Percentiles rank a stretch among this genome's conserved stretches.
phyloP scores from a whole-genome alignment of 75 land plant genomes.

The Adiantum capillusveneris region DNA sequence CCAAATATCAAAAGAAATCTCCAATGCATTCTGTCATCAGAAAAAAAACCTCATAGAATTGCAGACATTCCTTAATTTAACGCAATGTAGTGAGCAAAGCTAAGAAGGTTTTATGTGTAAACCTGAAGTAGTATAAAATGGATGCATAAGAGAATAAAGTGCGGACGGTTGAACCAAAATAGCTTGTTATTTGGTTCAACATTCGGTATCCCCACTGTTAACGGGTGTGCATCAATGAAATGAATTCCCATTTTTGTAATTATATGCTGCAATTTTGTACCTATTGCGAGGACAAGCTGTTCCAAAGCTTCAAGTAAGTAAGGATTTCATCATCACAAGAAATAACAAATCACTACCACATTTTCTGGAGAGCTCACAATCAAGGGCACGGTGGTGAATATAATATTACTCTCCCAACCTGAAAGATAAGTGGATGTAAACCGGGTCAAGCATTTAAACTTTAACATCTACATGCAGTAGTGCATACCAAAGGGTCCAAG shows the following conservation, averaged over 20 bases:
- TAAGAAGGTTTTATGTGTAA: neutral
- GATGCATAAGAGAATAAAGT: constrained; percentile 35
- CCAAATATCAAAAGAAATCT: neutral
- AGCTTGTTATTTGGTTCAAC: constrained; percentile 45
- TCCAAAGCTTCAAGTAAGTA: no score
- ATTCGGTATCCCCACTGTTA: constrained; percentile 25
- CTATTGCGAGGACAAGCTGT: constrained; percentile 44
- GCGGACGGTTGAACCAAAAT: constrained; percentile 51
- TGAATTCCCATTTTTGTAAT: constrained; percentile 47
- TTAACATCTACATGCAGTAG: no score
- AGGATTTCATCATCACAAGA: no score
- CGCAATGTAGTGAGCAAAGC: neutral
- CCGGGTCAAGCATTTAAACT: no score
- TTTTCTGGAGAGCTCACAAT: constrained; percentile 43
- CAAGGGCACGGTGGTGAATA: constrained; percentile 56
- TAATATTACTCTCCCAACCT: constrained; percentile 33
- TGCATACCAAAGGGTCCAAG: no score
- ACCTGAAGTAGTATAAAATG: constrained; percentile 59
- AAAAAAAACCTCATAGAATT: neutral
- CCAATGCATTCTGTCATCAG: no score
- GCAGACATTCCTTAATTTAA: no score
- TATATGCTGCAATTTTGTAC: constrained; percentile 47
- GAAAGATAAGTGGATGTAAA: constrained; percentile 20
- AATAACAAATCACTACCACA: neutral
- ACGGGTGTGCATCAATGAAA: constrained; percentile 6